Evolutionary conservation across 495 filamentous ascomycete genomes (phyloP).

Genomic region (Articulospora tetracladia): DNA sequence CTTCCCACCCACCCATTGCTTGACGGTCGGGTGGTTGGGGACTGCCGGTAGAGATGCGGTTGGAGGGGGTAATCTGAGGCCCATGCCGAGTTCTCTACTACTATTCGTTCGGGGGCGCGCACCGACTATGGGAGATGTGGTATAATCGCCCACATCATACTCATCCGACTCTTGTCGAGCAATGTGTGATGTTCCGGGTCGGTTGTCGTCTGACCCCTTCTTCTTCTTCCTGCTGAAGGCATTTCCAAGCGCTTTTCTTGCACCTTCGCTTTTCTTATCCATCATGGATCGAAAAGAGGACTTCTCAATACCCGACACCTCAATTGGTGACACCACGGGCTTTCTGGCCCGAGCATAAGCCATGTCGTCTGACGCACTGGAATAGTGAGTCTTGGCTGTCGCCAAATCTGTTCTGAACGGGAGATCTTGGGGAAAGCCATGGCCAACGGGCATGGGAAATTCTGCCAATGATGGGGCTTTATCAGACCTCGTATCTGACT

Average conservation of each 20-base stretch:
- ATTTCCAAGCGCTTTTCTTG: slow-evolving; percentile 45
- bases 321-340: slow-evolving; percentile 38
- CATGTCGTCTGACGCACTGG: slow-evolving; percentile 34
- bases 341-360: slow-evolving; percentile 38
- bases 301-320: slow-evolving; percentile 48
- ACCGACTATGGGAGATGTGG: neutral
- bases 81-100: neutral
- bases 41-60: slow-evolving; percentile 19
- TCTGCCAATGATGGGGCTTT: slow-evolving; percentile 19
- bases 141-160: slow-evolving; percentile 14
- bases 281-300: slow-evolving; percentile 43
- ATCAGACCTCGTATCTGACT: neutral
- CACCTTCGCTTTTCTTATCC: slow-evolving; percentile 49
- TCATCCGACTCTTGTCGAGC: slow-evolving; percentile 11
- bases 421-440: slow-evolving; percentile 15
- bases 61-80: neutral
- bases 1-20: slow-evolving; percentile 46
- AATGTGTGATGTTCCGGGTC: slow-evolving; percentile 13
- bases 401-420: neutral
- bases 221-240: slow-evolving; percentile 44
- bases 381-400: slow-evolving; percentile 22
- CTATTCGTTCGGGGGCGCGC: neutral
- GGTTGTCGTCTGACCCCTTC: slow-evolving; percentile 18
- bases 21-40: slow-evolving; percentile 35
- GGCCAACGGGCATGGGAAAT: slow-evolving; percentile 31